Percentiles rank a stretch among this genome's conserved stretches.
Evolutionary conservation across 768 basidiomycete genomes (phyloP).

Genomic region (Hypholoma fasciculare): DNA sequence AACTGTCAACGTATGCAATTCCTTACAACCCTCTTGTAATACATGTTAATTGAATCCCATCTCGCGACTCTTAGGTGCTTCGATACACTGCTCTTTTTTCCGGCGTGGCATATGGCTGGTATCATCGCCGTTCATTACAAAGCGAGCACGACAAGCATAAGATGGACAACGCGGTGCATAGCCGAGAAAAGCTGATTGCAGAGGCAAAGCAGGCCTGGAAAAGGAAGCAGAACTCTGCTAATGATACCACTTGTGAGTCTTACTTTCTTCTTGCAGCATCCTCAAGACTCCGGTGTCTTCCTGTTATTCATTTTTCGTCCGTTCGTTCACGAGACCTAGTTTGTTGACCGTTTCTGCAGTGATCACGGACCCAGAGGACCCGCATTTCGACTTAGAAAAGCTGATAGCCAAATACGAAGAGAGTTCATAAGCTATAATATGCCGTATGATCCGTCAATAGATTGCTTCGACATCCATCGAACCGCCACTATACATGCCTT

Average conservation of each 20-base stretch:
- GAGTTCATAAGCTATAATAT: constrained; percentile 46
- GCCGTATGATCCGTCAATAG: constrained; percentile 22
- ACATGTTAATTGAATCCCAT: constrained; percentile 8
- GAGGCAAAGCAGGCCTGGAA: constrained; percentile 92
- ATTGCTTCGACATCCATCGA: constrained; percentile 13
- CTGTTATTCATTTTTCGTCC: neutral
- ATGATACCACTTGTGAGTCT: constrained; percentile 55
- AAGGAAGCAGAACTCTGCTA: constrained; percentile 63
- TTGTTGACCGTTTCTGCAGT: constrained; percentile 46
- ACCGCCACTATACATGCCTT: neutral
- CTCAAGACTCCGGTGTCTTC: neutral
- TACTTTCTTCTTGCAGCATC: constrained; percentile 15
- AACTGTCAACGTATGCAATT: constrained; percentile 68
- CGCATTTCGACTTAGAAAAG: constrained; percentile 95
- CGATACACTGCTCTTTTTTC: constrained; percentile 89
- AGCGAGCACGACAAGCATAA: constrained; percentile 75
- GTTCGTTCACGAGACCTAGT: neutral
- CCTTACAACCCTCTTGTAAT: constrained; percentile 4
- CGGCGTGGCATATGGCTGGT: constrained; percentile 90
- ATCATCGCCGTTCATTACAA: constrained; percentile 90
- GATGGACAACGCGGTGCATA: constrained; percentile 70
- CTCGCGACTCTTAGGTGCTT: constrained; percentile 62
- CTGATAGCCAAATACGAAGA: constrained; percentile 75
- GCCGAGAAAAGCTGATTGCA: constrained; percentile 73
- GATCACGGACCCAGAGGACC: constrained; percentile 92